phyloP scores from a whole-genome alignment of 208 protist species.

The Tritrichomonas musculus region DNA sequence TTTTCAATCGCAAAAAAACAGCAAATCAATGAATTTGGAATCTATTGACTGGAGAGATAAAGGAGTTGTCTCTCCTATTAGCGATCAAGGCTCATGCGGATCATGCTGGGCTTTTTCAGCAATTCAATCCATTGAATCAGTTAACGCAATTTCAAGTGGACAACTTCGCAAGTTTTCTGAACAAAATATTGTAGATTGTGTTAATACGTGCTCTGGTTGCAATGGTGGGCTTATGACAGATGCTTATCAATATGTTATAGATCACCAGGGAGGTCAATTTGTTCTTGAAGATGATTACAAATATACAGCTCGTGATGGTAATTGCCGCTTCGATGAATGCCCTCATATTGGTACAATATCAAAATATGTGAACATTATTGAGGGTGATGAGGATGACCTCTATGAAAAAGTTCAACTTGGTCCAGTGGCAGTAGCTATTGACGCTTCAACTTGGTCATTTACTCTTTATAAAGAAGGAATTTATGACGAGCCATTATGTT shows the following conservation, averaged over 20 bases:
- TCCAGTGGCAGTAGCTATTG: background rate
- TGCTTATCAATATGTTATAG: slow-evolving; percentile 35
- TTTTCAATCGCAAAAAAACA: background rate
- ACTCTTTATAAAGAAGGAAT: slow-evolving; percentile 43
- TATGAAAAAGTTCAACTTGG: background rate
- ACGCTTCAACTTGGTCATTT: slow-evolving; percentile 20
- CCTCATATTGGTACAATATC: background rate
- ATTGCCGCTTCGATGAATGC: background rate
- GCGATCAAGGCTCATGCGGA: slow-evolving; percentile 61
- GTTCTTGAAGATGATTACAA: too few species aligned
- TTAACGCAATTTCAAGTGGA: slow-evolving; percentile 41
- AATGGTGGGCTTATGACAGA: slow-evolving; percentile 32
- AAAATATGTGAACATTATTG: background rate
- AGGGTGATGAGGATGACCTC: background rate
- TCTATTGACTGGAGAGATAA: slow-evolving; percentile 57
- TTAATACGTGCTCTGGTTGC: slow-evolving; percentile 32
- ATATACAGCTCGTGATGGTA: slow-evolving; percentile 10
- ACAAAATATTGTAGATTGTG: slow-evolving; percentile 43
- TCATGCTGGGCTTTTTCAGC: too few species aligned
- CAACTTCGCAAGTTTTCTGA: background rate
- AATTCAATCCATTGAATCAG: slow-evolving; percentile 52
- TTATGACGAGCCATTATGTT: slow-evolving; percentile 41
- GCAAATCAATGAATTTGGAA: slow-evolving; percentile 10
- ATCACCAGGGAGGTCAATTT: background rate
- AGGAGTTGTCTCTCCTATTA: slow-evolving; percentile 52